A percentile compares a stretch with the other conserved stretches of the same genome.
phyloP scores from a whole-genome alignment of 805 yeast species.

The Candida sakaeoensis region DNA sequence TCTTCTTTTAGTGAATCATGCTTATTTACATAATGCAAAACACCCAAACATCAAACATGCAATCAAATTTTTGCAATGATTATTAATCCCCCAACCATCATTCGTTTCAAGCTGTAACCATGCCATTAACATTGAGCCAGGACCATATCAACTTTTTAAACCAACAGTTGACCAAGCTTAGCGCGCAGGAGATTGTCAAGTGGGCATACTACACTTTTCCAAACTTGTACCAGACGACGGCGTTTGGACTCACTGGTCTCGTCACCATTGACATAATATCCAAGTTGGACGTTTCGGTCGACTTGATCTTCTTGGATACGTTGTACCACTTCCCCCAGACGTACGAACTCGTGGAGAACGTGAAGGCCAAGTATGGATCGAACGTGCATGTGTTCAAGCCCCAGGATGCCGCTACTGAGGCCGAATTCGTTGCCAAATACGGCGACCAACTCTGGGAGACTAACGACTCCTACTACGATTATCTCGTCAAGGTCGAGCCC shows the following conservation, averaged over 20 bases:
- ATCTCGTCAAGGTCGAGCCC: conserved; percentile 88
- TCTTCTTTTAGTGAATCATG: conserved; percentile 5
- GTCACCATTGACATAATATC: conserved; percentile 82
- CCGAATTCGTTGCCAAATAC: conserved; percentile 60
- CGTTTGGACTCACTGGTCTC: conserved; percentile 90
- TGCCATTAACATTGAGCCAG: conserved; percentile 34
- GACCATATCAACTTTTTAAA: conserved; percentile 67
- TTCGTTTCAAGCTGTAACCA: conserved; percentile 1
- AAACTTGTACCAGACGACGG: conserved; percentile 82
- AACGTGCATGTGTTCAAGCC: conserved; percentile 70
- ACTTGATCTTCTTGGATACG: conserved; percentile 84
- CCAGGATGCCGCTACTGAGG: conserved; percentile 46
- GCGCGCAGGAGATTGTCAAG: conserved; percentile 69
- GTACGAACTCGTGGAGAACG: conserved; percentile 59
- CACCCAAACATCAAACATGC: conserved; percentile 1
- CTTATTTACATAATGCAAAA: conserved; percentile 5
- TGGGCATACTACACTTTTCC: conserved; percentile 90
- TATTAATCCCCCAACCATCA: not conserved
- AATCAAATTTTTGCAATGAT: not conserved
- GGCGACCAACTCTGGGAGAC: conserved; percentile 83
- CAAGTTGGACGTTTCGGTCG: conserved; percentile 45
- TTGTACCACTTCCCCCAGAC: conserved; percentile 96
- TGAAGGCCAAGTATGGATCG: conserved; percentile 53
- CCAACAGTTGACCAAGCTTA: conserved; percentile 46
- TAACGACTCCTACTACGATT: conserved; percentile 80